Evolutionary conservation across 1,284 basidiomycete species (phyloP), one percentile per base, ranked within the genome.

Genomic region (Xerocomus amazonicus): DNA sequence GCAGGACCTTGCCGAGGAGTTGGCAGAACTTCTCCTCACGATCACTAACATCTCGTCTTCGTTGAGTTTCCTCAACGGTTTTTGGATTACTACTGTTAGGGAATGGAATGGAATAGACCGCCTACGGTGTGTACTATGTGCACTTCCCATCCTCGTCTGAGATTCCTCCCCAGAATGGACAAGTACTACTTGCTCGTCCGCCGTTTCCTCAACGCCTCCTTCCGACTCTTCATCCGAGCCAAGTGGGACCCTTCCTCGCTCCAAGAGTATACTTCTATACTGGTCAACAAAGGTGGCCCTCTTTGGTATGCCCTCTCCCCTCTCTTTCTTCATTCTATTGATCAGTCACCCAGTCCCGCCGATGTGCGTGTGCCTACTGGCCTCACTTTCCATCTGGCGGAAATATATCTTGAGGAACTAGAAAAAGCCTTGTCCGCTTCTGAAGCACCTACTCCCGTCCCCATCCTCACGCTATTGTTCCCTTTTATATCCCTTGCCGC

Each of bases 101-200:
- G 95, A 98, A 71, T 98, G 96, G 95, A 82, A 77, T 50, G 90
- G 91, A 1, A 87, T 99, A 48, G 96, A 99, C 65, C 78, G 91
- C 47, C 73, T 95, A 61, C 75, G 94, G 93, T 95, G 50, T 55
- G 73, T 62, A 10, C 8, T 38, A 16, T 39, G 6, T 37, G 33
- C 41, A n/a, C 42, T 33, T 14, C 36, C 29, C 27, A 31, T n/a
- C n/a, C 36, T 41, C 40, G 17, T 35, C 48, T 45, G 48, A 28
- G 50, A n/a, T 40, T 38, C 34, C 34, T 39, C 36, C 27, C 9
- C 64, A 95, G 93, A 59, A 86, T 97, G 67, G 94, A 98, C 79
- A 99, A 99, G 69, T 99, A 92, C 69, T 95, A 96, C 66, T 84
- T 98, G 80, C 85, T 99, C 45, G 84, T 98, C 53, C 79, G 96